phyloP scores from a whole-genome alignment of 2,329 filamentous ascomycete species.

The Fusarium sp. region DNA sequence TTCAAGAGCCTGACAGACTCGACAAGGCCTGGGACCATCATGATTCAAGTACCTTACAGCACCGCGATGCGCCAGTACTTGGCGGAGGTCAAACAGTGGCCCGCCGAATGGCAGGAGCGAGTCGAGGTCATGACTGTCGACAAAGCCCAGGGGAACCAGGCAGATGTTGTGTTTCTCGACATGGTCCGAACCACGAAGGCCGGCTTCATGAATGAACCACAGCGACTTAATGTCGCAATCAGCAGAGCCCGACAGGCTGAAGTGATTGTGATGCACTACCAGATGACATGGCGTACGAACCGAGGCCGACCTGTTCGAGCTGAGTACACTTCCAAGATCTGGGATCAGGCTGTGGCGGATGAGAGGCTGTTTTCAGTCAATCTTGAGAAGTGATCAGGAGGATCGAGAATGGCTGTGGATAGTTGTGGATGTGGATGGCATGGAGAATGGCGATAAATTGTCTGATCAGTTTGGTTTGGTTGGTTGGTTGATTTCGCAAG shows the following conservation, averaged over 20 bases:
- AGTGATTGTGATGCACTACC: slow-evolving; percentile 57
- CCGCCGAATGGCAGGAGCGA: slow-evolving; percentile 42
- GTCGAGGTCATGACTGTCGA: slow-evolving; percentile 59
- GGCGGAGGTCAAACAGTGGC: slow-evolving; percentile 44
- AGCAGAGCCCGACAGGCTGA: slow-evolving; percentile 60
- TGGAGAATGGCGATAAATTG: background rate
- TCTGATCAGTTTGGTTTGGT: slow-evolving; percentile 8
- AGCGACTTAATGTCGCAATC: slow-evolving; percentile 59
- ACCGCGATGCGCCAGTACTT: slow-evolving; percentile 52
- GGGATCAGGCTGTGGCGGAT: slow-evolving; percentile 46
- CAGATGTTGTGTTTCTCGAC: slow-evolving; percentile 61
- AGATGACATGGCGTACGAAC: slow-evolving; percentile 46
- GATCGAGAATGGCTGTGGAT: background rate
- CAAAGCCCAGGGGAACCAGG: slow-evolving; percentile 60
- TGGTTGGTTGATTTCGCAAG: slow-evolving; percentile 12
- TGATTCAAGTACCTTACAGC: slow-evolving; percentile 60
- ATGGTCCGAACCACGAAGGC: slow-evolving; percentile 55
- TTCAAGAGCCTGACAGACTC: slow-evolving; percentile 49
- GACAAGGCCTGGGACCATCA: slow-evolving; percentile 50
- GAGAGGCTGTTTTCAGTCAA: slow-evolving; percentile 39
- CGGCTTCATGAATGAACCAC: slow-evolving; percentile 57
- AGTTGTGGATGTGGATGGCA: background rate
- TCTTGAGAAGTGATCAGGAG: background rate
- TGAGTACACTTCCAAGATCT: slow-evolving; percentile 45
- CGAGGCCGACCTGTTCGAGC: slow-evolving; percentile 29